These are phyloP conservation scores for Arthrobotrys megalospora DNA, from an alignment of 2,329 filamentous ascomycete genomes.

Conservation along the genomic window DNA sequence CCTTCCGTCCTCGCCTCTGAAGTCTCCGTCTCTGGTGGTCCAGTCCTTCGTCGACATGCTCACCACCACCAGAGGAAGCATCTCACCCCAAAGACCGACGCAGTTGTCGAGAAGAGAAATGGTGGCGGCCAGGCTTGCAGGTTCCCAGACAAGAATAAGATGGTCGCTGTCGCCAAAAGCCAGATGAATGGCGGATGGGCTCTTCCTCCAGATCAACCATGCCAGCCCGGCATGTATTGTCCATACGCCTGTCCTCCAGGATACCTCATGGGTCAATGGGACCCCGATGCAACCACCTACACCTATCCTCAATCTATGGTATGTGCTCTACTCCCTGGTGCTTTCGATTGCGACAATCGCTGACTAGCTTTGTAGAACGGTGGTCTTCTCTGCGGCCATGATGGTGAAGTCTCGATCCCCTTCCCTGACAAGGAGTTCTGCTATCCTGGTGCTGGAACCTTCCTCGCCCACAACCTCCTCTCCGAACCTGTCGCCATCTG, in stretches of 20 bases:
- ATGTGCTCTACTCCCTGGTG: conserved; percentile 66
- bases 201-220: conserved; percentile 81
- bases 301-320: conserved; percentile 81
- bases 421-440: conserved; percentile 80
- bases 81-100: conserved; percentile 48
- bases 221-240: conserved; percentile 78
- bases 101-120: conserved; percentile 71
- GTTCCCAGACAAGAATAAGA: conserved; percentile 77
- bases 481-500: conserved; percentile 78
- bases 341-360: conserved; percentile 4
- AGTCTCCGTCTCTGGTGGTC: conserved; percentile 23
- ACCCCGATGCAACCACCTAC: conserved; percentile 77
- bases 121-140: conserved; percentile 70
- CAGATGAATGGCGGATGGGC: conserved; percentile 81
- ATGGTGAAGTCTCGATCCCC: conserved; percentile 78
- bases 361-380: conserved; percentile 73
- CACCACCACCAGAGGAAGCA: conserved; percentile 61
- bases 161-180: conserved; percentile 78
- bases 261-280: conserved; percentile 84
- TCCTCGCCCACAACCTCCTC: conserved; percentile 77
- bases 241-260: conserved; percentile 83
- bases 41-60: conserved; percentile 40
- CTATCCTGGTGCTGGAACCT: conserved; percentile 76
- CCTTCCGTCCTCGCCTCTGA: conserved; percentile 50
- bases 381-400: conserved; percentile 79